Evolutionary conservation across 2,329 filamentous ascomycete species (phyloP).

Genomic region (Phaeosphaeria sp.): DNA sequence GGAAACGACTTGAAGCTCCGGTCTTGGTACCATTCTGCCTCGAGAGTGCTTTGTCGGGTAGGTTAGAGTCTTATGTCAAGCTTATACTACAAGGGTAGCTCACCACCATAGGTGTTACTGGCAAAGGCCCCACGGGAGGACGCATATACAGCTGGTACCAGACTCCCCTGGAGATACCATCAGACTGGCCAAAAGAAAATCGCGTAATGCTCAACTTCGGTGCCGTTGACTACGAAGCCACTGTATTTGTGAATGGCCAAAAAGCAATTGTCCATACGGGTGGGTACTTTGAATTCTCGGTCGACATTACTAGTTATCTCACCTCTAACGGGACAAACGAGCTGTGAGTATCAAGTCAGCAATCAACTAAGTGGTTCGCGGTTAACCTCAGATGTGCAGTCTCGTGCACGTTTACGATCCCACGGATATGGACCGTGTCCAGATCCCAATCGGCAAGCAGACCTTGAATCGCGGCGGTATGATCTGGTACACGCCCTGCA

Average conservation of each 20-base stretch:
- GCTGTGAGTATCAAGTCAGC: constrained; percentile 52
- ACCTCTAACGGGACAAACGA: constrained; percentile 57
- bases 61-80: constrained; percentile 25
- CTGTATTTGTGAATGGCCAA: constrained; percentile 65
- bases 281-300: constrained; percentile 67
- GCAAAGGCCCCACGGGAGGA: constrained; percentile 20
- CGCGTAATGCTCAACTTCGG: constrained; percentile 63
- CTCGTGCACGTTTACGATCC: constrained; percentile 72
- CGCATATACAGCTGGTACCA: constrained; percentile 56
- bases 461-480: constrained; percentile 59
- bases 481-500: constrained; percentile 76
- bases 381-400: neutral
- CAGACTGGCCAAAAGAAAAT: constrained; percentile 52
- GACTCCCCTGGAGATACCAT: constrained; percentile 59
- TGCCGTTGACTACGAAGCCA: constrained; percentile 64
- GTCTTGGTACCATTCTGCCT: constrained; percentile 62
- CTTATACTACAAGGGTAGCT: too few relatives aligned
- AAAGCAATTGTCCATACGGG: constrained; percentile 62
- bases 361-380: neutral
- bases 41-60: constrained; percentile 61
- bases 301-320: constrained; percentile 62
- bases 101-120: constrained; percentile 50
- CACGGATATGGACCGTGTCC: constrained; percentile 62
- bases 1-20: constrained; percentile 50
- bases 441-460: constrained; percentile 73